Percentiles rank a stretch among this genome's conserved stretches.
Conservation (phyloP, 1,284 basidiomycete species). For the Cronartium quercuum region DNA sequence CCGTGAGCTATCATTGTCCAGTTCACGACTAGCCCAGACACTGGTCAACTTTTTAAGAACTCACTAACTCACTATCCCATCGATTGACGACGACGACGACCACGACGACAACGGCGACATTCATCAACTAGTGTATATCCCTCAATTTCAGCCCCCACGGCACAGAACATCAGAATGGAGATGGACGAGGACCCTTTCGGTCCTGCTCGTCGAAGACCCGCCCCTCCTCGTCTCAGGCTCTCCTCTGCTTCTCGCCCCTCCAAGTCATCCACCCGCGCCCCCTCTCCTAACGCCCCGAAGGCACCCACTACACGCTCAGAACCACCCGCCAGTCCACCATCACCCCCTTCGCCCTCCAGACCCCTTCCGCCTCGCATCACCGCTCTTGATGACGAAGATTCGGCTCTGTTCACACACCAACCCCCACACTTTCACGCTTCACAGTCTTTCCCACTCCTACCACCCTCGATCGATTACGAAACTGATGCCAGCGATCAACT, state of each 20-base stretch:
- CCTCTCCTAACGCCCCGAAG: neutral
- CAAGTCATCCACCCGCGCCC: neutral
- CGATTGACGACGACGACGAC: too few species aligned
- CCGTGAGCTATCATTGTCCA: too few species aligned
- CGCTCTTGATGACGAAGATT: slow-evolving; percentile 3
- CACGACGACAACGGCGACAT: too few species aligned
- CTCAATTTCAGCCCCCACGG: too few species aligned
- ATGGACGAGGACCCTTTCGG: slow-evolving; percentile 26
- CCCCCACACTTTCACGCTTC: neutral
- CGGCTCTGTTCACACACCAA: slow-evolving; percentile 1
- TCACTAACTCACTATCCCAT: too few species aligned
- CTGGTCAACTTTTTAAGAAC: too few species aligned
- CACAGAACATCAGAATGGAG: neutral
- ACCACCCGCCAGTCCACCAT: neutral
- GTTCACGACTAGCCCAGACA: too few species aligned
- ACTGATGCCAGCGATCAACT: neutral
- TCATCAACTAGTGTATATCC: too few species aligned
- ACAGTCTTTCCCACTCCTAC: neutral
- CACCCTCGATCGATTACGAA: neutral
- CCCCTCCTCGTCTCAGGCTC: slow-evolving; percentile 22
- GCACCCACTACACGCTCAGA: neutral
- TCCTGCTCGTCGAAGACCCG: slow-evolving; percentile 15
- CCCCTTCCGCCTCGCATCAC: neutral
- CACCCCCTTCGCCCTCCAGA: neutral
- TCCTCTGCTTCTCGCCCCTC: slow-evolving; percentile 1